Base-by-base conservation (phyloP, 2,329 filamentous ascomycete species). In the Penicillium sp. region DNA sequence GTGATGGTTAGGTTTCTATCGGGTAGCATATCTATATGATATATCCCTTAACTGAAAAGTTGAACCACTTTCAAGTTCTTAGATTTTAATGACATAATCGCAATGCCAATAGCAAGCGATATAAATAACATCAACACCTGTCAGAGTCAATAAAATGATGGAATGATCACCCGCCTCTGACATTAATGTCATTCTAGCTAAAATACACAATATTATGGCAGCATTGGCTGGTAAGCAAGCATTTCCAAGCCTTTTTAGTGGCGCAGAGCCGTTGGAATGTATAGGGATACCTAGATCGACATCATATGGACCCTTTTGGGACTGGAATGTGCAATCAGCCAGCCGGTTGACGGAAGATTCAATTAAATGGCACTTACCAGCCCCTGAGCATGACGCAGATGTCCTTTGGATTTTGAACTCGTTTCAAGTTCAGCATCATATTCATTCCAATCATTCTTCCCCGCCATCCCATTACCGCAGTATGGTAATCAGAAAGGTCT, bases 311-410 rank as follows among this genome's bases (percentile, higher is more conserved):
- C 55, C 12, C 17, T 47, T 47, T 48, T 36, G 28, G 45, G 53
- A 51, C 11, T 56, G 62, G 63, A 66, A 66, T 66, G 63, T 49
- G 51, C 37, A 25, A 49, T 40, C 28, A 31, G 19, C 17, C 30
- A 44, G 50, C 43, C 40, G 7, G 61, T 44, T 57, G 48, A 55
- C 22, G 36, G 25, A 16, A 50, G 31, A 40, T 17, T 11, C 5
- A 8, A 43, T 22, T 44, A 17, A 19, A 44, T 53, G 38, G 53
- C 44, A 53, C 40, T 22, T 42, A 33, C 59, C 59, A 54, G 58
- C 61, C 61, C 59, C 62, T 53, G 26, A 53, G 46, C 58, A 65
- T 65, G 62, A 65, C 48, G 59, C 49, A 19, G 40, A 57, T 54
- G 28, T 16, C 26, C 41, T 30, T 50, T 59, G 36, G 40, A 48